phyloP scores from a whole-genome alignment of 75 land plant species.

The Cunninghamia lanceolata region DNA sequence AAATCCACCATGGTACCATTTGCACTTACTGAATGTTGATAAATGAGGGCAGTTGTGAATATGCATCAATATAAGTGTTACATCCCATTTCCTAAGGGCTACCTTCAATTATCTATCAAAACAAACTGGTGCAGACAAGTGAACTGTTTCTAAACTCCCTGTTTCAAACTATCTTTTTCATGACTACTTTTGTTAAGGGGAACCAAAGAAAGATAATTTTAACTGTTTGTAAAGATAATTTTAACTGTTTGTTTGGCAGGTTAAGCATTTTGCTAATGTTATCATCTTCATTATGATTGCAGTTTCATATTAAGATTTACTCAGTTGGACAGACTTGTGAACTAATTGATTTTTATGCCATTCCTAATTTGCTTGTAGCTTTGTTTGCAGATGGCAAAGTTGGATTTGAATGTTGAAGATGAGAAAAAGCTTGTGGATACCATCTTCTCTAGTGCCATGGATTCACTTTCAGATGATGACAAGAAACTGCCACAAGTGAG shows the following conservation, averaged over 20 bases:
- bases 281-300: not conserved
- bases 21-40: not conserved
- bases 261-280: not conserved
- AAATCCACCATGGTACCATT: not conserved
- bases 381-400: slow-evolving; percentile 77
- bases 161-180: not conserved
- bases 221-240: not conserved
- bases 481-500: slow-evolving; percentile 96
- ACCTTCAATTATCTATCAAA: not conserved
- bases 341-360: not conserved
- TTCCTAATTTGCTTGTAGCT: not conserved
- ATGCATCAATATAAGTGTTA: not conserved
- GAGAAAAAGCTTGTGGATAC: slow-evolving; percentile 86
- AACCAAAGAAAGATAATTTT: not conserved
- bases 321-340: not conserved
- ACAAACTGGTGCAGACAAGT: not conserved
- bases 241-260: not conserved
- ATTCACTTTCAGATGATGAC: slow-evolving; percentile 97
- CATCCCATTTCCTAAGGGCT: not conserved
- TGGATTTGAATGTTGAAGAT: slow-evolving; percentile 89
- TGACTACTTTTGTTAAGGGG: not conserved
- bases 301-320: not conserved
- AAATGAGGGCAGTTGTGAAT: not conserved
- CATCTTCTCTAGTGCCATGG: slow-evolving; percentile 99
- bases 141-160: not conserved